Base-by-base conservation (phyloP, 2,329 filamentous ascomycete genomes). In the Stachybotrys echinatus region DNA sequence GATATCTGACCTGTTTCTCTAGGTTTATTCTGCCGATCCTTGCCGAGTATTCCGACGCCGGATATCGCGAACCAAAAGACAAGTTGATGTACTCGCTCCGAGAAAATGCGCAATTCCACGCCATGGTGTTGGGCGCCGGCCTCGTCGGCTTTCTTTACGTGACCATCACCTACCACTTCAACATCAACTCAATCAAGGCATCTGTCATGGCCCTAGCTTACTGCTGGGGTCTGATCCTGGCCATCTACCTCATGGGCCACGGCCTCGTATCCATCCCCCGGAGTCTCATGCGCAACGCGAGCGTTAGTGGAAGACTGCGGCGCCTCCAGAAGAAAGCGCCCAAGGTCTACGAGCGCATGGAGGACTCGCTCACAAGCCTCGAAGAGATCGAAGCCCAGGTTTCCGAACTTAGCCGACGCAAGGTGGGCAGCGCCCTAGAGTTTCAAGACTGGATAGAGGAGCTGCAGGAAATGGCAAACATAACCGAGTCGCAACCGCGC, bases 391-490 rank as follows among this genome's bases (percentile, higher is more conserved):
- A 96, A 65, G 76, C 80, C 4, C 89, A 95, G 62, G 87, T 97
- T 3, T 71, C 79, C 19, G 88, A 94, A 64, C 75, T 99, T 39
- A 83, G 85, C 56, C 83, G 85, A 56, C 82, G 91, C 57, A 96
- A 96, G 73, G 85, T 82, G 3, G 89, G 88, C 17, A 88, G 84
- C 21, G 85, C 89, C 5, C 74, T 75, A 49, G 80, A 87, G 40
- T 94, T 92, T 61, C 83, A 85, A 57, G 92, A 96, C 58, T 99
- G 94, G 94, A 95, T 99, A 56, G 92, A 97, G 57, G 94, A 99
- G 63, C 74, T 99, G 27, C 85, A 83, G 3, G 92, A 97, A 55
- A 81, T 86, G 55, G 84, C 84, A 42, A 85, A 81, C 58, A 68
- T 89, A 6, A 81, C 85, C 2, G 89, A 92, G 56, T 72, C 75